Percentiles rank a stretch among this genome's conserved stretches.
Conservation (phyloP, 495 filamentous ascomycete genomes). For the Darksidea phi region DNA sequence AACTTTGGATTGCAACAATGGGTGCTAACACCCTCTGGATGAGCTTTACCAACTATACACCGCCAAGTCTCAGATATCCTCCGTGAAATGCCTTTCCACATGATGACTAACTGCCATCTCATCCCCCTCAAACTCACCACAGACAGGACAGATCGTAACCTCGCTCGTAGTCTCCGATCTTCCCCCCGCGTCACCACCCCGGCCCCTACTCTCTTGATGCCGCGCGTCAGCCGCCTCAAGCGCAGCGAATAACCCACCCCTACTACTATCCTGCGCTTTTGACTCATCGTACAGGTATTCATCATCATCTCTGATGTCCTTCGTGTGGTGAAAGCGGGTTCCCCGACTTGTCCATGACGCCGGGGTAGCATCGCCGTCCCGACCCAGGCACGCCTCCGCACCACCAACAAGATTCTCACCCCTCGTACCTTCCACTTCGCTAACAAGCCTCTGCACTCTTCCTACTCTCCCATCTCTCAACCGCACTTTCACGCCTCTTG, state of each 20-base stretch:
- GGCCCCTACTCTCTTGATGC: constrained; percentile 6
- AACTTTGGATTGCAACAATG: too few relatives aligned
- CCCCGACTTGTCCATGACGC: background rate
- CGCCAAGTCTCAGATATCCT: too few relatives aligned
- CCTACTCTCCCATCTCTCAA: constrained; percentile 66
- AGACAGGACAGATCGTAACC: constrained; percentile 56
- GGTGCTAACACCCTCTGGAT: too few relatives aligned
- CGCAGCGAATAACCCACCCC: constrained; percentile 32
- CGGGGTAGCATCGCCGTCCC: constrained; percentile 22
- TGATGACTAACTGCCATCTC: constrained; percentile 59
- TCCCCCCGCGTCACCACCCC: constrained; percentile 1
- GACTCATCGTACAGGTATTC: constrained; percentile 25
- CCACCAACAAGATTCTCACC: constrained; percentile 29
- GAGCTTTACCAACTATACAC: too few relatives aligned
- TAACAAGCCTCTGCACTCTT: constrained; percentile 58
- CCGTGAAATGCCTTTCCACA: constrained; percentile 54
- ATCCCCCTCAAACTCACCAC: constrained; percentile 59
- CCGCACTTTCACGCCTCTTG: constrained; percentile 74
- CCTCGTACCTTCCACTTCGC: constrained; percentile 24
- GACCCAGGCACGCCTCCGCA: constrained; percentile 29
- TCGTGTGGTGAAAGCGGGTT: constrained; percentile 15
- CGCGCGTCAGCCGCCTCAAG: background rate
- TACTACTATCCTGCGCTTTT: constrained; percentile 3
- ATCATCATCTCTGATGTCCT: constrained; percentile 31
- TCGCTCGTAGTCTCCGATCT: constrained; percentile 1